Evolutionary conservation across 768 basidiomycete species (phyloP), one percentile per base, ranked within the genome.

Genomic region (Polyporus arcularius): DNA sequence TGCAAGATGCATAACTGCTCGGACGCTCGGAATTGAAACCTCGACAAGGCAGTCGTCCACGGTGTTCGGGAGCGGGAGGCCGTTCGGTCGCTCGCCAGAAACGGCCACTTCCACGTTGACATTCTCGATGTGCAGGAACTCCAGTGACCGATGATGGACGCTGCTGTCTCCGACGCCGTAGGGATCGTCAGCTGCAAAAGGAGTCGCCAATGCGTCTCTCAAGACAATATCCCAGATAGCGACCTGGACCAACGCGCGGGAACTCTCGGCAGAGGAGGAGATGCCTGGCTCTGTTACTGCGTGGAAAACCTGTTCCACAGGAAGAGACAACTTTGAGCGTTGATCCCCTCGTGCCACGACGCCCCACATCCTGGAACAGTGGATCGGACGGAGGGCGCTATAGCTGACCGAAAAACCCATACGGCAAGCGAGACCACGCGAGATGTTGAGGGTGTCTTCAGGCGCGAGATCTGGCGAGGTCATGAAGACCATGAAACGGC

Each of bases 401-500:
- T 87, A 87, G 57, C 85, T 79, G 8, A 85, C 48, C 3, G 82
- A 80, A 6, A 85, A 45, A 3, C 84, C 77, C 0, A 82, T 84
- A 26, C 74, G 81, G 31, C 86, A 67, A 2, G 86, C 85, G 57
- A 91, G 72, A 4, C 93, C 93, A 31, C 92, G 83, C 3, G 85
- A 87, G 12, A 91, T 76, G 47, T 84, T 84, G 56, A 83, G 72
- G 41, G 82, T 80, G 55, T 89, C 89, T 0, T 79, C 74, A 0
- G 91, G 91, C 62, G 92, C 92, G 55, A 94, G 80, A 70, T 96
- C 95, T 39, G 82, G 82, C n/a, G 88, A 84, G 7, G 91, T 90
- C 53, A 94, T 70, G 58, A 91, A 85, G 10, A 90, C 68, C 30
- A 87, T 84, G 48, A 90, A 75, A 39, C 83, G 82, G 1, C 80